These are phyloP conservation scores for Puccinia polysora DNA, from an alignment of 1,284 basidiomycete genomes.

Conservation along the genomic window DNA sequence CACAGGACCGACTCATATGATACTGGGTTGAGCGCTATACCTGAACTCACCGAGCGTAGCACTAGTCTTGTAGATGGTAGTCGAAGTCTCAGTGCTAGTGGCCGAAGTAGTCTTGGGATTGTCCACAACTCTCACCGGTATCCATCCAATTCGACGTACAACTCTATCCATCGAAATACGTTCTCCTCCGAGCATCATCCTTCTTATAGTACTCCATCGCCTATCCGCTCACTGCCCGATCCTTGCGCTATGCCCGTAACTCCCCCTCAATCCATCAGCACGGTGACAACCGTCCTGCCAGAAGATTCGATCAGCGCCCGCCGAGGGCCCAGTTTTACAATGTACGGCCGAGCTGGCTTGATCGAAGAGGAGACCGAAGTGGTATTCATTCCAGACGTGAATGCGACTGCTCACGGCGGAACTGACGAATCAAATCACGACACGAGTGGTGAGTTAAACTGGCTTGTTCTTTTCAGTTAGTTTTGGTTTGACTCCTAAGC, in stretches of 20 bases:
- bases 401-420: background rate
- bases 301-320: conserved; percentile 35
- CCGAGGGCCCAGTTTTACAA: conserved; percentile 7
- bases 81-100: too few species aligned
- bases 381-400: background rate
- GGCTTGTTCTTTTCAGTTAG: background rate
- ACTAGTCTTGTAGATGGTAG: too few species aligned
- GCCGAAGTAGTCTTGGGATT: too few species aligned
- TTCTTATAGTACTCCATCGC: background rate
- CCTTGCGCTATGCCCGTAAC: conserved; percentile 17
- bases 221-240: background rate
- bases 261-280: conserved; percentile 4
- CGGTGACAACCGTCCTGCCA: conserved; percentile 15
- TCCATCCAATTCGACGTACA: too few species aligned
- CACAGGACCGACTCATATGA: too few species aligned
- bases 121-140: too few species aligned
- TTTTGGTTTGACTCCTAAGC: background rate
- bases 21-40: too few species aligned
- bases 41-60: too few species aligned
- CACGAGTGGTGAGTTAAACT: background rate
- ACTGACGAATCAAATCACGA: background rate
- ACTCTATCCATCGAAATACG: conserved; percentile 5
- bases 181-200: conserved; percentile 9
- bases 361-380: conserved; percentile 23
- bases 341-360: conserved; percentile 9